Evolutionary conservation across 1,284 basidiomycete genomes (phyloP).

Genomic region (Microbotryum violaceum): DNA sequence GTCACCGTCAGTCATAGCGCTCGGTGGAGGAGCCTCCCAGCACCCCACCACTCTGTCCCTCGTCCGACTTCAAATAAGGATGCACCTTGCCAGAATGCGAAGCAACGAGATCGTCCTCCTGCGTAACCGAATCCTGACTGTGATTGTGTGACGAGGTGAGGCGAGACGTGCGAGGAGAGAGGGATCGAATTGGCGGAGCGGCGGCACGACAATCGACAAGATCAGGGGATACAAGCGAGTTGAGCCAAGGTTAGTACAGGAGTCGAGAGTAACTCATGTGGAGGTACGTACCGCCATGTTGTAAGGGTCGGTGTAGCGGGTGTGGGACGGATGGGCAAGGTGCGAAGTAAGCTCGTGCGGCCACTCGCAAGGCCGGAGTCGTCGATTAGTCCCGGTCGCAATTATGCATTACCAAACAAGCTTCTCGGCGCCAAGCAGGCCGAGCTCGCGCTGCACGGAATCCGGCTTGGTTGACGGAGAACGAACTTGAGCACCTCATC

Average conservation of each 20-base stretch:
- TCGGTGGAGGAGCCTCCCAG: background rate
- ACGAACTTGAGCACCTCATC: no score
- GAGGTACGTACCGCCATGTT: conserved; percentile 1
- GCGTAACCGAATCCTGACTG: conserved; percentile 59
- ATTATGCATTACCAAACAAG: background rate
- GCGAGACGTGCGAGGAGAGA: background rate
- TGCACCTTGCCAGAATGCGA: conserved; percentile 77
- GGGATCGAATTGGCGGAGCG: background rate
- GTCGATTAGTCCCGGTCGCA: no score
- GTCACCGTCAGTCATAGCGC: no score
- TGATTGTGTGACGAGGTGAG: background rate
- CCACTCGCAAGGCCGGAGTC: no score
- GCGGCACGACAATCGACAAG: background rate
- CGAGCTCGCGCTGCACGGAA: background rate
- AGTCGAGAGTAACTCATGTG: background rate
- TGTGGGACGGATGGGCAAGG: background rate
- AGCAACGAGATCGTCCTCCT: conserved; percentile 77
- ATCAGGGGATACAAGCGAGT: background rate
- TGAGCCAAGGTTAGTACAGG: background rate
- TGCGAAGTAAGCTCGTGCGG: no score
- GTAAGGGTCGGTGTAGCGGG: background rate
- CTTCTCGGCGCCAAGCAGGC: background rate
- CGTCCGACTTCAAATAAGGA: background rate
- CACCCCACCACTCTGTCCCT: background rate
- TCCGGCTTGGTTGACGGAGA: no score